A percentile compares a stretch with the other conserved stretches of the same genome.
Conservation (phyloP, 1,284 basidiomycete species). For the Irpex sp. region DNA sequence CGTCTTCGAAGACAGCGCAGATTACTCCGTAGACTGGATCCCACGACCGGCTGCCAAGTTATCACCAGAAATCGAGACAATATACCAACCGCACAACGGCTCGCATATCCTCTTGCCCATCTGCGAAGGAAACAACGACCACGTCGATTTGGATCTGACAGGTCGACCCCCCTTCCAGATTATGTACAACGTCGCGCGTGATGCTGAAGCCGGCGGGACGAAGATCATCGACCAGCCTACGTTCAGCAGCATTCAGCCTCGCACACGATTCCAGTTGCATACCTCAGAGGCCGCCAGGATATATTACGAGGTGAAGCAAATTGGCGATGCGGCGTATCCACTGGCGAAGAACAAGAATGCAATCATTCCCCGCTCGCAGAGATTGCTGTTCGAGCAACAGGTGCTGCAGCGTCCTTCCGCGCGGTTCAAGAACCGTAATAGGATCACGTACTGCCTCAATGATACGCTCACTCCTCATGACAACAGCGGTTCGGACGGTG, state of each 20-base stretch:
- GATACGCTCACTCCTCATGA: conserved; percentile 60
- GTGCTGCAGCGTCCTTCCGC: conserved; percentile 77
- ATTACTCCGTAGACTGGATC: conserved; percentile 74
- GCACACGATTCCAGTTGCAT: conserved; percentile 81
- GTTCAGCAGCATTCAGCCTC: conserved; percentile 84
- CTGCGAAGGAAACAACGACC: conserved; percentile 78
- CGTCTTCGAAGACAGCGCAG: conserved; percentile 56
- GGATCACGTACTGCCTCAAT: conserved; percentile 75
- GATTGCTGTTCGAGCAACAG: conserved; percentile 80
- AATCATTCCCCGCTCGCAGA: conserved; percentile 58
- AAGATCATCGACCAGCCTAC: conserved; percentile 67
- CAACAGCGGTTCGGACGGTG: conserved; percentile 51
- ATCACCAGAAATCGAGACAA: conserved; percentile 50
- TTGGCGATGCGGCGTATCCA: conserved; percentile 88
- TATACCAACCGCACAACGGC: conserved; percentile 57
- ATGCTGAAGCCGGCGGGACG: conserved; percentile 55
- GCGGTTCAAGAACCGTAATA: conserved; percentile 64
- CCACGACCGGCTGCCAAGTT: conserved; percentile 67
- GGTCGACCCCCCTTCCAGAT: conserved; percentile 87
- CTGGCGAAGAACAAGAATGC: conserved; percentile 57
- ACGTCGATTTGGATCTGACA: conserved; percentile 79
- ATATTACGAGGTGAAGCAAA: conserved; percentile 85
- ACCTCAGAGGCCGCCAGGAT: conserved; percentile 79
- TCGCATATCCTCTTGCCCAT: conserved; percentile 71
- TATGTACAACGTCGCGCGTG: conserved; percentile 73